These are phyloP conservation scores for Ascodesmis nigricans DNA, from an alignment of 495 filamentous ascomycete genomes.

Conservation along the genomic window DNA sequence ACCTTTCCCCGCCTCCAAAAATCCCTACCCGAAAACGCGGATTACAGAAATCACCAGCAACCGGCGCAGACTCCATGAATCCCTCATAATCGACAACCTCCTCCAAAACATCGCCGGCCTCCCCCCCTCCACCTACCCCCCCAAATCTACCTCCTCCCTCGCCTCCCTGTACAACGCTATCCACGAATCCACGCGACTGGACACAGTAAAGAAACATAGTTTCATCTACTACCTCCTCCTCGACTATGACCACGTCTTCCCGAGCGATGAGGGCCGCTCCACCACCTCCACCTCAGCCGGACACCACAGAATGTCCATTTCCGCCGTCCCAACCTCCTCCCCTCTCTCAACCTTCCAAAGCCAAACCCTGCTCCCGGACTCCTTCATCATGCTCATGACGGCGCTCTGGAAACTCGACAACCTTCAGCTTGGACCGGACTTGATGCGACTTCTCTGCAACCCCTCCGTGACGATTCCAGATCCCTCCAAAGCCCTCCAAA, in stretches of 20 bases:
- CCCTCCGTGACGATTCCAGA: not conserved
- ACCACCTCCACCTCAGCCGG: too few species aligned
- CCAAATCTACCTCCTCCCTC: slow-evolving; percentile 13
- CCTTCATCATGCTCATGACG: not conserved
- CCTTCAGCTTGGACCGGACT: slow-evolving; percentile 2
- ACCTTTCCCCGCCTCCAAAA: not conserved
- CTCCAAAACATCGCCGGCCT: slow-evolving; percentile 12
- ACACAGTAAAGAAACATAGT: slow-evolving; percentile 17
- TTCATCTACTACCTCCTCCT: slow-evolving; percentile 19
- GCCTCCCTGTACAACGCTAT: slow-evolving; percentile 11
- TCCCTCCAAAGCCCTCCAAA: slow-evolving; percentile 1
- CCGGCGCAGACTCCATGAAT: not conserved
- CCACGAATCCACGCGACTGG: slow-evolving; percentile 10
- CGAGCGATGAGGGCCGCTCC: not conserved
- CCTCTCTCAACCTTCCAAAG: not conserved
- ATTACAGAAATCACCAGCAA: not conserved
- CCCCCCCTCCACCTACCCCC: slow-evolving; percentile 12
- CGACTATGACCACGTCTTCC: slow-evolving; percentile 12
- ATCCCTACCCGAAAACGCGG: not conserved
- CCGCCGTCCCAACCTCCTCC: slow-evolving; percentile 7
- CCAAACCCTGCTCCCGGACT: slow-evolving; percentile 1
- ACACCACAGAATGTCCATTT: slow-evolving; percentile 12
- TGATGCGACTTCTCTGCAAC: not conserved
- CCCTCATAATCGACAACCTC: slow-evolving; percentile 10
- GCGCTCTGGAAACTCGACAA: slow-evolving; percentile 13